Base-by-base conservation (phyloP, 441 rosid genomes). In the Mallotus japonicus region DNA sequence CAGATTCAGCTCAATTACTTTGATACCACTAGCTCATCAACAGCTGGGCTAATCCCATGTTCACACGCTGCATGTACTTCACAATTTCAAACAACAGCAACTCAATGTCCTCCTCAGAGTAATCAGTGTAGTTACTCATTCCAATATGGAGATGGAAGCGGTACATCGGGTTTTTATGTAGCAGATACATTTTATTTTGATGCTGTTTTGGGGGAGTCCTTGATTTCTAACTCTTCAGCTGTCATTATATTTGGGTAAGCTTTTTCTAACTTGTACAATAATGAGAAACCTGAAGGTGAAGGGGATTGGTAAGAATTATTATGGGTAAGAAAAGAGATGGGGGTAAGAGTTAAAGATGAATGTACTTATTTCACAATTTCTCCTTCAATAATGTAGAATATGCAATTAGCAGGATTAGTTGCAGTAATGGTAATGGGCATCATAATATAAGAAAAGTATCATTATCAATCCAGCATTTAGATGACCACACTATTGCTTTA, bases 71-170 rank as follows among this genome's bases (percentile, higher is more conserved):
- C 88, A 61, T 92, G 96, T 70, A 73, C 82, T 24, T 81, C 87
- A 65, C 88, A 87, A 56, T 57, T 84, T 74, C 84, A 81, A 34
- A 84, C 92, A 0, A 73, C 87, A 0, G 92, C 86, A 67, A 83
- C 96, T 59, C 81, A 82, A n/a, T 95, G 99, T 78, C 83, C 88
- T 59, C 75, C 87, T 67, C 89, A 85, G 82, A 84, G 69, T 69
- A 88, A 87, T 40, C 88, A 79, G 62, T 92, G 99, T 63, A 70
- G 94, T 83, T 95, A 90, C 78, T 75, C 90, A 8, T 95, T 92
- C 81, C 98, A 95, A 76, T 95, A 95, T 17, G 97, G 97, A 40
- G 99, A 95, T 78, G 97, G 97, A 66, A 95, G 99, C 77, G 97
- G 94, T 40, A 92, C 97, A 14, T 86, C 97, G 0, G 99, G 99